Percentiles rank a stretch among this genome's conserved stretches.
Conservation (phyloP, 768 basidiomycete genomes). For the Termitomyces sp. region DNA sequence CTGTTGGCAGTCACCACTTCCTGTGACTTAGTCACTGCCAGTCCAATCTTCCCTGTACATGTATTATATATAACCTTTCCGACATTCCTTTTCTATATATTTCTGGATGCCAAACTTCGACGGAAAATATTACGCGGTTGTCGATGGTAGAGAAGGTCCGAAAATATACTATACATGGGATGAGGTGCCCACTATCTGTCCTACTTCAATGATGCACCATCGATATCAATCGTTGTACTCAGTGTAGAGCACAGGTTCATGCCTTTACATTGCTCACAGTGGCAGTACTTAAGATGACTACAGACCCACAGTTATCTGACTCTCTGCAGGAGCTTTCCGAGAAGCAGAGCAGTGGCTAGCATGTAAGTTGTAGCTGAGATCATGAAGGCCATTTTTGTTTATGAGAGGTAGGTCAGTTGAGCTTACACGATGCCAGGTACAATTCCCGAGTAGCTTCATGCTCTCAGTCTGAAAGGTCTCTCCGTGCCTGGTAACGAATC, state of each 20-base stretch:
- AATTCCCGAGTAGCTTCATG: no score
- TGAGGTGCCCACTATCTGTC: constrained; percentile 36
- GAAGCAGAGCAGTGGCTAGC: constrained; percentile 52
- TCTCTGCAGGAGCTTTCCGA: constrained; percentile 47
- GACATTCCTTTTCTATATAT: constrained; percentile 2
- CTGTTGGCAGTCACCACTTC: no score
- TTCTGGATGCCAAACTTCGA: constrained; percentile 24
- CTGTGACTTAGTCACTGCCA: no score
- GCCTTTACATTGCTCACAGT: neutral
- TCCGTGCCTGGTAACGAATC: no score
- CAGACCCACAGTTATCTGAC: constrained; percentile 57
- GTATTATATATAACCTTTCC: constrained; percentile 2
- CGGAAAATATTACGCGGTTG: constrained; percentile 59
- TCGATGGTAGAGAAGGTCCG: constrained; percentile 51
- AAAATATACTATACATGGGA: constrained; percentile 58
- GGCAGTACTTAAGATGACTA: no score
- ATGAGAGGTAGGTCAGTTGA: no score
- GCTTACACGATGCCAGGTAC: no score
- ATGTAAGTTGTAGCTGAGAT: constrained; percentile 13
- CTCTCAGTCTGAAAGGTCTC: no score
- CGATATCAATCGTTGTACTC: no score
- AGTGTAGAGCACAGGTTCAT: constrained; percentile 41
- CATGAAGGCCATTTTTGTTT: neutral
- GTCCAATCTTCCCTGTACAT: no score
- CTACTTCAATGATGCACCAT: no score